Evolutionary conservation across 2,329 filamentous ascomycete genomes (phyloP), one percentile per base, ranked within the genome.

Genomic region (Ophiostoma sp.): DNA sequence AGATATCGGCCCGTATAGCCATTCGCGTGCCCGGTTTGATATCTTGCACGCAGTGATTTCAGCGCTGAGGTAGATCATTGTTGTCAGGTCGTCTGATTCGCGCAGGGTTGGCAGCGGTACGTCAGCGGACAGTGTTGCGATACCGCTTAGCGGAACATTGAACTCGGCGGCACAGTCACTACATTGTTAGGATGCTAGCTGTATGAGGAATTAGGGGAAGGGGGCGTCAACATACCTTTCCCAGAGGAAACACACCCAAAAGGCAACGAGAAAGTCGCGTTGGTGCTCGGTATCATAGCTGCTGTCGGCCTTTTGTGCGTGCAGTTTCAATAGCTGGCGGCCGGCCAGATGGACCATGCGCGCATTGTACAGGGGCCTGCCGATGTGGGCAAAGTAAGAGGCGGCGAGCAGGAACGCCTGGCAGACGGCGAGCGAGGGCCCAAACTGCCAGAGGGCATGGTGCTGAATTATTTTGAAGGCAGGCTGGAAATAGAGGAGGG

Each of bases 91-190:
- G 68, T 74, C 73, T 2, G 75, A 73, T 39, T 77, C 77, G 4
- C 76, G 71, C 65, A 76, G 78, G 54, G 76, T 77, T 4, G 78
- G 78, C 8, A 80, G 74, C 15, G 76, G 76, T 76, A 80, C 78
- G 60, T 73, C 72, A 70, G 80, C 79, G 3, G 76, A 78, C 8
- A 80, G 70, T 1, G 78, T 78, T 68, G 80, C 78, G 69, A 81
- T 77, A 33, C 79, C 79, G 36, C 77, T 80, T 36, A 78, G 75
- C 31, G 74, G 73, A 10, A 77, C 71, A 68, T 80, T 77, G 72
- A 92, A 82, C 76, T 92, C 89, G 11, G 90, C 89, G 17, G 90
- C 81, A 39, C 91, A 87, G 76, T 93, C 90, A 76, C n/a, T n/a
- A n/a, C n/a, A n/a, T n/a, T n/a, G n/a, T n/a, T n/a, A n/a, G n/a